Evolutionary conservation across 805 yeast species (phyloP).

Genomic region (Hanseniaspora thailandica): DNA sequence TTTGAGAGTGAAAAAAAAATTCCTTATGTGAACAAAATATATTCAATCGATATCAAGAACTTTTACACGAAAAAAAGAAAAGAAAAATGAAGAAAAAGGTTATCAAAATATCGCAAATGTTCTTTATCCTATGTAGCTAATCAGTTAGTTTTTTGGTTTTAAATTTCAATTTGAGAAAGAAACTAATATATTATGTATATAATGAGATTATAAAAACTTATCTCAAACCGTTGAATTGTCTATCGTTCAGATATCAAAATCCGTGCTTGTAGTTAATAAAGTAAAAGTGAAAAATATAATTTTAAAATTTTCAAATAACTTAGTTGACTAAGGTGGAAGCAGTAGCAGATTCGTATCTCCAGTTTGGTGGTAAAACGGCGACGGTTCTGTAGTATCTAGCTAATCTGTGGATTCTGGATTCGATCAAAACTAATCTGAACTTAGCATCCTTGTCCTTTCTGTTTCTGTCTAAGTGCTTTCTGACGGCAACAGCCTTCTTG

Average conservation of each 20-base stretch:
- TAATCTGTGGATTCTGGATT: conserved; percentile 99
- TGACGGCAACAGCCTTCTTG: conserved; percentile 98
- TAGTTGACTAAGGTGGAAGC: conserved; percentile 99
- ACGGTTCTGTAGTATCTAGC: conserved; percentile 99
- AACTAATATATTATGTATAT: neutral
- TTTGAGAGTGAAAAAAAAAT: neutral
- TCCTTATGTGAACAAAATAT: neutral
- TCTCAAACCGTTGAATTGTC: conserved; percentile 1
- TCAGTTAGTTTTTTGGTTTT: conserved; percentile 1
- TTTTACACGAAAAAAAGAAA: conserved; percentile 17
- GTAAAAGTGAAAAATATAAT: conserved; percentile 19
- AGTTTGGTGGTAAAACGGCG: conserved; percentile 98
- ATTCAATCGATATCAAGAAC: too few relatives aligned
- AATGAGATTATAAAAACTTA: conserved; percentile 4
- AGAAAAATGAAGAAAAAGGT: neutral
- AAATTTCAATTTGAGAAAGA: conserved; percentile 5
- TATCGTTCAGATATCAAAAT: neutral
- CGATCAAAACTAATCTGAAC: conserved; percentile 99
- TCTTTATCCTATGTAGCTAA: conserved; percentile 29
- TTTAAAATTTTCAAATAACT: conserved; percentile 26
- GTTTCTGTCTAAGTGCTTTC: conserved; percentile 99
- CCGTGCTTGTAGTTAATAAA: conserved; percentile 14
- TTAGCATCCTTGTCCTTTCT: conserved; percentile 99
- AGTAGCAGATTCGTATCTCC: conserved; percentile 99
- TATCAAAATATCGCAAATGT: conserved; percentile 28